phyloP scores from a whole-genome alignment of 2,329 filamentous ascomycete species.

The Fusarium subglutinans region DNA sequence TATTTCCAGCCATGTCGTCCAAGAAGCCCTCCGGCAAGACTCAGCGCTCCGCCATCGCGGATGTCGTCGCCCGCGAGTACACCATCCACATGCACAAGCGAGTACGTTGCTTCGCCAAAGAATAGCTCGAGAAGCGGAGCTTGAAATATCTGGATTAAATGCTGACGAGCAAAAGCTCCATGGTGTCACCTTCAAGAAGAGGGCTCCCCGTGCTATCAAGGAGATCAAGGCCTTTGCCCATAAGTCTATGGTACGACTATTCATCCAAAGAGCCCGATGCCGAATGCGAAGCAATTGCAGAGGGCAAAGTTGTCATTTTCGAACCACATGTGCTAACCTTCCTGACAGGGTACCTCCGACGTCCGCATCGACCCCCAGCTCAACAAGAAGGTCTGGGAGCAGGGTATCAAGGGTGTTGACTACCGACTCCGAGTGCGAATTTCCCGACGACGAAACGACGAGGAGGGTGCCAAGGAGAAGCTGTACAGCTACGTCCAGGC shows the following conservation, averaged over 20 bases:
- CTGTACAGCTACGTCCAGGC: constrained; percentile 99
- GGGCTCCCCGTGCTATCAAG: constrained; percentile 98
- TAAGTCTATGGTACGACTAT: constrained; percentile 88
- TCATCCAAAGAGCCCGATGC: constrained; percentile 3
- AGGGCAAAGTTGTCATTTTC: constrained; percentile 8
- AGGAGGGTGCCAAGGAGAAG: constrained; percentile 99
- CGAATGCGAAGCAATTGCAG: constrained; percentile 19
- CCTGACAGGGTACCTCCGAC: constrained; percentile 84
- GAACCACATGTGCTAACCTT: constrained; percentile 30
- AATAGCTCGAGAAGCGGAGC: constrained; percentile 21
- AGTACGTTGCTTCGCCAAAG: constrained; percentile 45
- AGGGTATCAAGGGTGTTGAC: constrained; percentile 97
- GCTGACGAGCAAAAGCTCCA: constrained; percentile 72
- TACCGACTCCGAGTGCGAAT: constrained; percentile 98
- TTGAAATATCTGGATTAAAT: constrained; percentile 11
- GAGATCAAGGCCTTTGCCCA: constrained; percentile 96
- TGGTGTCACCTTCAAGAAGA: constrained; percentile 99
- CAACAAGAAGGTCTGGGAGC: constrained; percentile 99
- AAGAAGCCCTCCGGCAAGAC: constrained; percentile 53
- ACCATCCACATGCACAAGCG: constrained; percentile 99
- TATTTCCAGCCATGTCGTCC: constrained; percentile 54
- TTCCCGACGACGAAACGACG: constrained; percentile 99
- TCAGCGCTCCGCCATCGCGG: constrained; percentile 93
- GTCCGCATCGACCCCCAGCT: constrained; percentile 98
- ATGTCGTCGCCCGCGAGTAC: constrained; percentile 99